Conservation (phyloP, 495 filamentous ascomycete species). For the Talaromyces thailandensis region DNA sequence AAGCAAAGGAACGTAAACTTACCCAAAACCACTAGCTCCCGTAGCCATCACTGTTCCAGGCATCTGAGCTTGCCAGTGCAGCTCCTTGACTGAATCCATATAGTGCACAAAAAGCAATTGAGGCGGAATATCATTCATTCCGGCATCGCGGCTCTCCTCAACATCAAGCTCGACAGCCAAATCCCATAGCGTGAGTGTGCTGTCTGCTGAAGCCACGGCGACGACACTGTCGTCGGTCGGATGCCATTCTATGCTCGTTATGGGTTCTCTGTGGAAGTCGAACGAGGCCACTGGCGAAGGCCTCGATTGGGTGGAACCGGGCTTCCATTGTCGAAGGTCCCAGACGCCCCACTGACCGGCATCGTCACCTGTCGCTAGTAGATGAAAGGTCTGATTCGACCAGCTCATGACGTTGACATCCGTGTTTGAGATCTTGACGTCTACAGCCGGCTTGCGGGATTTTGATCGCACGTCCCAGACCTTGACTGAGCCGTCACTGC, state of each 20-base stretch:
- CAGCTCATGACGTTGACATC: conserved; percentile 97
- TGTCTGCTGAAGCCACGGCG: conserved; percentile 84
- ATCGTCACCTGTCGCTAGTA: conserved; percentile 88
- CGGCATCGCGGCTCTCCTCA: conserved; percentile 86
- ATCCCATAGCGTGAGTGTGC: conserved; percentile 94
- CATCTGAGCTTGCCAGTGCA: conserved; percentile 96
- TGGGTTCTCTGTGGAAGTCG: conserved; percentile 88
- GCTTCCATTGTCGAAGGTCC: conserved; percentile 93
- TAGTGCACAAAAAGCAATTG: conserved; percentile 96
- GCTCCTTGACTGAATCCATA: conserved; percentile 85
- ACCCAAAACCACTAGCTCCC: conserved; percentile 76
- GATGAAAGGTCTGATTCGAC: conserved; percentile 75
- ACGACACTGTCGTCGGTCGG: conserved; percentile 92
- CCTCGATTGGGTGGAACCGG: conserved; percentile 36
- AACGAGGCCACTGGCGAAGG: conserved; percentile 79
- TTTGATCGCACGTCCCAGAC: conserved; percentile 93
- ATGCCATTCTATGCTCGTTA: conserved; percentile 96
- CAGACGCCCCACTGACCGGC: conserved; percentile 93
- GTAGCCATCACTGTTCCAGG: conserved; percentile 87
- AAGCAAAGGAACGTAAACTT: conserved; percentile 14
- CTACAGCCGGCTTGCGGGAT: conserved; percentile 72
- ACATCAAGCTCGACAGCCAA: conserved; percentile 92
- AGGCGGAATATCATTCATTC: conserved; percentile 81
- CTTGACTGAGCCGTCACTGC: conserved; percentile 87
- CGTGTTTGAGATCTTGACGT: conserved; percentile 69